A percentile compares a stretch with the other conserved stretches of the same genome.
phyloP scores from a whole-genome alignment of 75 land plant species.

The Adiantum capillusveneris region DNA sequence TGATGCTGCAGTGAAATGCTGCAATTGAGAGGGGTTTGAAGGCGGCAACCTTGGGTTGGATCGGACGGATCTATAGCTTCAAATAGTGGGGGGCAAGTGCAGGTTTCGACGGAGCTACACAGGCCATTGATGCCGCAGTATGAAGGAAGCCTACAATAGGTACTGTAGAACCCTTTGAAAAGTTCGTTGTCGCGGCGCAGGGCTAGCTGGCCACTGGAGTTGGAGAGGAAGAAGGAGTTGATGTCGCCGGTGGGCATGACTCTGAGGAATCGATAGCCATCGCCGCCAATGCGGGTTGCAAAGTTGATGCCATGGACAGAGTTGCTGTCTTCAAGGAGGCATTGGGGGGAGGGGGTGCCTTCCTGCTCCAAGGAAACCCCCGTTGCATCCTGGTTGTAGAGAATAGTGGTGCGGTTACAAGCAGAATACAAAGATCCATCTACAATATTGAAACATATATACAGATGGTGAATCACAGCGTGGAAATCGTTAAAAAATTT shows the following conservation, averaged over 20 bases:
- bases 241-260: slow-evolving; percentile 5
- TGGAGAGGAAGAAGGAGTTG: slow-evolving; percentile 1
- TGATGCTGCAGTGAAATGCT: background rate
- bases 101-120: slow-evolving; percentile 10
- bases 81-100: background rate
- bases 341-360: background rate
- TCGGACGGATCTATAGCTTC: background rate
- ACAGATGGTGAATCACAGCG: too few species aligned
- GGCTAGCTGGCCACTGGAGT: background rate
- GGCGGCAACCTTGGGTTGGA: slow-evolving; percentile 8
- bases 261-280: slow-evolving; percentile 6
- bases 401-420: slow-evolving; percentile 5
- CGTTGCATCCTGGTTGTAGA: slow-evolving; percentile 3
- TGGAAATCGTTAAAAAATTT: too few species aligned
- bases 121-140: slow-evolving; percentile 13
- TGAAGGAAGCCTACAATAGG: slow-evolving; percentile 14
- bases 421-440: slow-evolving; percentile 1
- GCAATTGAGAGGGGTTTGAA: slow-evolving; percentile 3
- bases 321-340: background rate
- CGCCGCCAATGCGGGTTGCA: background rate
- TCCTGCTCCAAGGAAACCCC: slow-evolving; percentile 1
- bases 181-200: background rate
- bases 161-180: background rate
- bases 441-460: too few species aligned
- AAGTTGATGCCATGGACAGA: background rate